Percentiles rank a stretch among this genome's conserved stretches.
Conservation (phyloP, 192 early-diverging fungal species). For the Coemansia sp. region DNA sequence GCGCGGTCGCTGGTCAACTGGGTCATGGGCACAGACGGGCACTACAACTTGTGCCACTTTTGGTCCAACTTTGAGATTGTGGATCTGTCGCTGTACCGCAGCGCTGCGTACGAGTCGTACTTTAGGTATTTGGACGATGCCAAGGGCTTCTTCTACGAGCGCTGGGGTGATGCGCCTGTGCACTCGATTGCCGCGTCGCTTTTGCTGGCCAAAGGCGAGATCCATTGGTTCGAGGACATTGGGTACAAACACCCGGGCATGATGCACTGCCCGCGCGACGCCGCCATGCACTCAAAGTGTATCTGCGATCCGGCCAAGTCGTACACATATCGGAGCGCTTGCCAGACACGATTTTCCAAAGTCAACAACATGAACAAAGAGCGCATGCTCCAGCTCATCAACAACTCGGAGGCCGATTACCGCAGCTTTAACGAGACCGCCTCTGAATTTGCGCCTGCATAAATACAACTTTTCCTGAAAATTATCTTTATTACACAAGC, state of each 20-base stretch:
- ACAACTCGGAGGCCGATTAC: slow-evolving; percentile 34
- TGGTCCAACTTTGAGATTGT: slow-evolving; percentile 82
- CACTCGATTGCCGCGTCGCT: slow-evolving; percentile 68
- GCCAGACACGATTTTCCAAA: slow-evolving; percentile 48
- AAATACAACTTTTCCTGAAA: no score
- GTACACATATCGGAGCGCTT: slow-evolving; percentile 52
- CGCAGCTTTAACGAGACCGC: neutral
- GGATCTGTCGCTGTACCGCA: slow-evolving; percentile 58
- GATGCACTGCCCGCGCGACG: slow-evolving; percentile 69
- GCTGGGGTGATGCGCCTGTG: slow-evolving; percentile 63
- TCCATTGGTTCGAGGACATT: slow-evolving; percentile 76
- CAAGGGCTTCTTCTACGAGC: slow-evolving; percentile 68
- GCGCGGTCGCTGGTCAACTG: slow-evolving; percentile 43
- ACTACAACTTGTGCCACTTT: slow-evolving; percentile 73
- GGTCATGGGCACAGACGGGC: slow-evolving; percentile 58
- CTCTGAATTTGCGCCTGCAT: neutral
- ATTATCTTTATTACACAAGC: no score
- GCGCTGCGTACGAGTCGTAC: slow-evolving; percentile 56
- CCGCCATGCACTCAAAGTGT: slow-evolving; percentile 44
- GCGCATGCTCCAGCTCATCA: slow-evolving; percentile 45
- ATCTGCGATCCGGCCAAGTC: slow-evolving; percentile 38
- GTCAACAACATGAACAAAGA: slow-evolving; percentile 52
- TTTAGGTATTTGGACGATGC: slow-evolving; percentile 61
- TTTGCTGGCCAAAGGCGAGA: slow-evolving; percentile 59
- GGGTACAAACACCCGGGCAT: slow-evolving; percentile 69